These are phyloP conservation scores for Spiromastix sp. DNA, from an alignment of 2,329 filamentous ascomycete genomes.

Conservation along the genomic window DNA sequence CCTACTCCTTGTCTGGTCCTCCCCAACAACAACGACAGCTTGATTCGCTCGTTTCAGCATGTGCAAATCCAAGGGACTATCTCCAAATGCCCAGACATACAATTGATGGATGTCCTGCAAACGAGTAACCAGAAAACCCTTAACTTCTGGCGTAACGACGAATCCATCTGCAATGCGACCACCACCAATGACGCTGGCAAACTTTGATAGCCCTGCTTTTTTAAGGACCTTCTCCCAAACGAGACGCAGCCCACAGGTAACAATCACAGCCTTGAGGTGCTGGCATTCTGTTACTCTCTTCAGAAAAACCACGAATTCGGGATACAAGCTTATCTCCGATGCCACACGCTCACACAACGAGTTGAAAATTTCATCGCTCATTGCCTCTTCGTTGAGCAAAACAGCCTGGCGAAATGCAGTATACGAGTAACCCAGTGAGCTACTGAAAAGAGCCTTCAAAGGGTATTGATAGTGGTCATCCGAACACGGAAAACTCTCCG, in stretches of 20 bases:
- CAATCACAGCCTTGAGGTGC: constrained; percentile 38
- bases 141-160: constrained; percentile 43
- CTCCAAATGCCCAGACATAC: constrained; percentile 49
- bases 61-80: constrained; percentile 46
- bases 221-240: constrained; percentile 49
- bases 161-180: constrained; percentile 38
- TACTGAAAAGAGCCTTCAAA: constrained; percentile 39
- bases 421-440: constrained; percentile 41
- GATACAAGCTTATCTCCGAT: constrained; percentile 31
- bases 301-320: constrained; percentile 40
- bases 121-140: constrained; percentile 37
- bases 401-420: constrained; percentile 44
- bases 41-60: constrained; percentile 47
- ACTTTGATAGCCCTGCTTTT: constrained; percentile 28
- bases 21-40: constrained; percentile 47
- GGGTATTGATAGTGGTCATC: constrained; percentile 12
- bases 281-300: constrained; percentile 16
- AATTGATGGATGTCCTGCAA: constrained; percentile 26
- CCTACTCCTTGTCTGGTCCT: constrained; percentile 37
- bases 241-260: constrained; percentile 44
- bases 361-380: constrained; percentile 32
- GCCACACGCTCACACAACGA: constrained; percentile 37
- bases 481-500: background rate
- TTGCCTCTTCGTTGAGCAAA: constrained; percentile 42
- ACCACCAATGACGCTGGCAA: constrained; percentile 44